These are phyloP conservation scores for Tetracladium marchalianum DNA, from an alignment of 495 filamentous ascomycete genomes.

Conservation along the genomic window DNA sequence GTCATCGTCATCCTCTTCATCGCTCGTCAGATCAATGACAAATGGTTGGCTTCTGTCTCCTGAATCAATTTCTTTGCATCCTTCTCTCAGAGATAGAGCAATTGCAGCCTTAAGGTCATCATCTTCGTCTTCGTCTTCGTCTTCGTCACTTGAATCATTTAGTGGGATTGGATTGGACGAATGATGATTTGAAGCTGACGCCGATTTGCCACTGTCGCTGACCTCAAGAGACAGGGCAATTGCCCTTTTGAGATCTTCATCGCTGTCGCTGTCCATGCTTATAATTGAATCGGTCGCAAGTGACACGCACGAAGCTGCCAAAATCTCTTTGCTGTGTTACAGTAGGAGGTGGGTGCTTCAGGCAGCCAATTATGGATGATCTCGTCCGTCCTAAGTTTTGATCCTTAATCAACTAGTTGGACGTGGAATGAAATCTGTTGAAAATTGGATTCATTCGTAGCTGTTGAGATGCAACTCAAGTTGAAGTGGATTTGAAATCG, in stretches of 20 bases:
- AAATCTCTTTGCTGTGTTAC: too few species aligned
- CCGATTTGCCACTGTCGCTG: background rate
- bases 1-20: constrained; percentile 16
- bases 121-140: constrained; percentile 32
- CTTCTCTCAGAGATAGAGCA: constrained; percentile 33
- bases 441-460: constrained; percentile 2
- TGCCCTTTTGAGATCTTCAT: constrained; percentile 40
- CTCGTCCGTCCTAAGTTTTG: too few species aligned
- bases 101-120: constrained; percentile 42
- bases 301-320: too few species aligned
- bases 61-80: constrained; percentile 1
- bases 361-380: too few species aligned
- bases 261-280: constrained; percentile 20
- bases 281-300: too few species aligned
- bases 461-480: background rate
- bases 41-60: background rate
- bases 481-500: background rate
- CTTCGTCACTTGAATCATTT: background rate
- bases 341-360: too few species aligned
- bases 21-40: constrained; percentile 18
- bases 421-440: too few species aligned
- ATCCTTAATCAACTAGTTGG: too few species aligned
- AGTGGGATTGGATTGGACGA: too few species aligned
- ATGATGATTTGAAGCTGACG: background rate
- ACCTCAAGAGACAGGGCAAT: constrained; percentile 39